Evolutionary conservation across 2,329 filamentous ascomycete species (phyloP), one percentile per base, ranked within the genome.

Genomic region (Coniochaeta prunicola): DNA sequence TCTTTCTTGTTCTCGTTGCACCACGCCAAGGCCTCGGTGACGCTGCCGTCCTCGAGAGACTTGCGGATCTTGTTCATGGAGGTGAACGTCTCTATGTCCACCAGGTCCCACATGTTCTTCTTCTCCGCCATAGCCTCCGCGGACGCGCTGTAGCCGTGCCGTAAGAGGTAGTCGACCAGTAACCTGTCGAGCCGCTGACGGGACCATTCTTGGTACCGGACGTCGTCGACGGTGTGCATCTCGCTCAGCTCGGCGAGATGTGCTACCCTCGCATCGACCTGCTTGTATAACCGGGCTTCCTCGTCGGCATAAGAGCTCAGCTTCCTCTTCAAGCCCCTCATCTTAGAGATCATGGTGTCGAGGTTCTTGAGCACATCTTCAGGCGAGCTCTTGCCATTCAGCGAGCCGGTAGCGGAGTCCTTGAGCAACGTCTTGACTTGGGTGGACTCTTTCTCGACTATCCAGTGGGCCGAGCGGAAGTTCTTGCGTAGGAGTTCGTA

Each of bases 401-500:
- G 77, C 55, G 89, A 86, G 60, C 84, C 81, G 65, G 87, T 88
- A 48, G 88, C 86, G 1, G 83, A 82, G 53, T 87, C 83, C 64
- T 82, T 82, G 60, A 88, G 79, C 12, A 80, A 74, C 24, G 83
- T 80, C 67, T 85, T 85, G 63, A 91, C 75, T 55, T 79, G 78
- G 19, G 80, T 79, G 62, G 83, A 85, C 65, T 90, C 85, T 69
- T 87, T 88, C 70, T 93, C 90, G 71, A 92, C 84, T 63, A 84
- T 79, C 68, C 88, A 86, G 71, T 92, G 90, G 48, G 89, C 89
- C 3, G 88, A 86, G 68, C 96, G 94, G 76, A 97, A 96, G 76
- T 96, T 97, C 72, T 94, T 93, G 59, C 92, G 89, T 24, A 96
- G 87, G 59, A 97, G 88, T 71, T 97, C 94, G 74, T 93, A 89